Evolutionary conservation across 78 protist species (phyloP).

Genomic region (Reticulomyxa filosa): DNA sequence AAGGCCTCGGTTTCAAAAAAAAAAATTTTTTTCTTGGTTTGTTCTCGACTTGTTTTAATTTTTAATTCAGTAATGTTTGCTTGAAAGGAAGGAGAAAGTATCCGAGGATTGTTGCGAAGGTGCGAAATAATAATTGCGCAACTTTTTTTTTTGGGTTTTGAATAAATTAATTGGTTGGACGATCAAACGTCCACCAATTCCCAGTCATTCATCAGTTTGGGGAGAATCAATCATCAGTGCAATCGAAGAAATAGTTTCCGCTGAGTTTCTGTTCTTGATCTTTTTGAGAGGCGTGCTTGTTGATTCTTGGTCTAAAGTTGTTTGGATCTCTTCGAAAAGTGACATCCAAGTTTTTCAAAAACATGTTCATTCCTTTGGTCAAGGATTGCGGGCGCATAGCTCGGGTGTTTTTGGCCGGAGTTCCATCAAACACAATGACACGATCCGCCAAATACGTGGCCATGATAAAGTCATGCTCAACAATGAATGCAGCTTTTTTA

Average conservation of each 20-base stretch:
- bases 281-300: slow-evolving; percentile 57
- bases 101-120: too few species aligned
- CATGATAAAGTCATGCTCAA: slow-evolving; percentile 99
- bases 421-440: slow-evolving; percentile 83
- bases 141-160: too few species aligned
- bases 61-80: too few species aligned
- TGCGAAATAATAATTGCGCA: too few species aligned
- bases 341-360: slow-evolving; percentile 67
- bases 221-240: too few species aligned
- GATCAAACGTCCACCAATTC: too few species aligned
- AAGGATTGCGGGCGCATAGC: slow-evolving; percentile 59
- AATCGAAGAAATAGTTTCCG: slow-evolving; percentile 86
- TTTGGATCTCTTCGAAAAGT: slow-evolving; percentile 95
- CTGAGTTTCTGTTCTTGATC: slow-evolving; percentile 81
- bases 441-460: slow-evolving; percentile 96
- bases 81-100: too few species aligned
- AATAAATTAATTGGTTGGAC: too few species aligned
- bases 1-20: too few species aligned
- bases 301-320: slow-evolving; percentile 48
- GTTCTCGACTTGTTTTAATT: too few species aligned
- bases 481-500: slow-evolving; percentile 91
- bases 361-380: slow-evolving; percentile 88
- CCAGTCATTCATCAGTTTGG: too few species aligned
- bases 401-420: slow-evolving; percentile 28
- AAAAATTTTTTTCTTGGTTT: too few species aligned